Evolutionary conservation across 352 stramenopile genomes (phyloP), one percentile per base, ranked within the genome.

Genomic region (Phytophthora boehmeriae): DNA sequence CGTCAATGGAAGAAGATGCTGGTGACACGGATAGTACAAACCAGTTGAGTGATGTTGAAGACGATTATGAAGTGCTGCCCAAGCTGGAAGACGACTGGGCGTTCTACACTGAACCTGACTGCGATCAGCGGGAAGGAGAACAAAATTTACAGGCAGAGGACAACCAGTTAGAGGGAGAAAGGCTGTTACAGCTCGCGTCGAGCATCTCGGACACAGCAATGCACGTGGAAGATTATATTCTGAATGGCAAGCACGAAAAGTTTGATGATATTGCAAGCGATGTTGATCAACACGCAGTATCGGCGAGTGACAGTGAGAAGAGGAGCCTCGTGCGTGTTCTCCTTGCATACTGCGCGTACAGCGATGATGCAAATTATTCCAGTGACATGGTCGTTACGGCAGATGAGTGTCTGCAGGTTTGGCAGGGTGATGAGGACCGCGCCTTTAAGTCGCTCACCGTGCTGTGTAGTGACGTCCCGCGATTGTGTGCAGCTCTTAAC

Each of bases 281-380:
- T 35, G 83, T 90, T 41, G 58, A 75, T 10, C 32, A 61, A 10
- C 52, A 64, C 23, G 68, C 71, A 39, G 74, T 66, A 52, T 52
- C 69, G 8, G 58, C 60, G 22, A 64, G 61, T 9, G 64, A 78
- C 5, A 72, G 75, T 36, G 73, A 80, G 34, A 78, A 75, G 28
- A 77, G 66, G 42, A 71, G 60, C 25, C 59, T 90, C 38, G 78
- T 73, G 10, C 80, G 82, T 43, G 64, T 93, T 25, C 75, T 93
- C 35, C 72, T 88, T 43, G 84, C 84, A 0, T 90, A 84, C 60
- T 88, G 78, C 28, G 86, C 80, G n/a, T 91, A 93, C 69, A 91
- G 79, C 46, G 75, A 91, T 66, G 80, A 80, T 43, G 63, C 77
- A 17, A 75, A 79, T 35, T 93, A 88, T 54, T 64, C 72, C 20